Evolutionary conservation across 2,329 filamentous ascomycete genomes (phyloP).

Genomic region (Pseudocercospora fuligena): DNA sequence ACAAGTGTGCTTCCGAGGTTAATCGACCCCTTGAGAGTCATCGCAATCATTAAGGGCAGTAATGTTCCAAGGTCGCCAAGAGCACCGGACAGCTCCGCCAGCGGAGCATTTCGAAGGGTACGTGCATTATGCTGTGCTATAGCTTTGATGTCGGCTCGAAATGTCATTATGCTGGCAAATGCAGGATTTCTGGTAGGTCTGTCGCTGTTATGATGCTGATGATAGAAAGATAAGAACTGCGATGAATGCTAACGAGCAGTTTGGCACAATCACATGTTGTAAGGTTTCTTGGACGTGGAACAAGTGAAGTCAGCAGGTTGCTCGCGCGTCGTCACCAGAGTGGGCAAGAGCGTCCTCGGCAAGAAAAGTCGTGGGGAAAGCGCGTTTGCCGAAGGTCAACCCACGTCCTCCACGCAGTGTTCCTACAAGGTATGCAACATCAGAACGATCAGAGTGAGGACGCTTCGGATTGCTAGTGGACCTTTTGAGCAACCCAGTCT

Average conservation of each 20-base stretch:
- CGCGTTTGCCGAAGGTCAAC: background rate
- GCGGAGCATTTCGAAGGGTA: constrained; percentile 60
- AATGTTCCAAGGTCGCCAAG: constrained; percentile 89
- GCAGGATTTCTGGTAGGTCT: background rate
- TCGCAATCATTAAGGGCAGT: constrained; percentile 84
- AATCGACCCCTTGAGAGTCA: constrained; percentile 78
- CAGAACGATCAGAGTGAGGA: no score
- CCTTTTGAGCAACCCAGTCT: no score
- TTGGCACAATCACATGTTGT: constrained; percentile 16
- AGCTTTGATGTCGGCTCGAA: constrained; percentile 32
- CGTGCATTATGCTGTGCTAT: constrained; percentile 56
- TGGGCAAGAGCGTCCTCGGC: constrained; percentile 9
- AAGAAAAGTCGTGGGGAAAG: constrained; percentile 12
- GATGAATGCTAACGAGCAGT: constrained; percentile 12
- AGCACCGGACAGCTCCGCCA: constrained; percentile 84
- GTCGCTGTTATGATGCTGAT: constrained; percentile 1
- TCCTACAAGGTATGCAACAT: background rate
- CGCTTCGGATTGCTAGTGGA: no score
- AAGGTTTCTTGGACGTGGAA: constrained; percentile 13
- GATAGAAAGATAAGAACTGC: background rate
- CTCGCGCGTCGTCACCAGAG: constrained; percentile 12
- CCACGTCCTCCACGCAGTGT: background rate
- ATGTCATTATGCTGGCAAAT: constrained; percentile 16
- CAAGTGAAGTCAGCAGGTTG: constrained; percentile 13
- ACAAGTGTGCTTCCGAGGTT: constrained; percentile 82